Conservation (phyloP, 768 basidiomycete genomes). For the Rhizopogon salebrosus region DNA sequence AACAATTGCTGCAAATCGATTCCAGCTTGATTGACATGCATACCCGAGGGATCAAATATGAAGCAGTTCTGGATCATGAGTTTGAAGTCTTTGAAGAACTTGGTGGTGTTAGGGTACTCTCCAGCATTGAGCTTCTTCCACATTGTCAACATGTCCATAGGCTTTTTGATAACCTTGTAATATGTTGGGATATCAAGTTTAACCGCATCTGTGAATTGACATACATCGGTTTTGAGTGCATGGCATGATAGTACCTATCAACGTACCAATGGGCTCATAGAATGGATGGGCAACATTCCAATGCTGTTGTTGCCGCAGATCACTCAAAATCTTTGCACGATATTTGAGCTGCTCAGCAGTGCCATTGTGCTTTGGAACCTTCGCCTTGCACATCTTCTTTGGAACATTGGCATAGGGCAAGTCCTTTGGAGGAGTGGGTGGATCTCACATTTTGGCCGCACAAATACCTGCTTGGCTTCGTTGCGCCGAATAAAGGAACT, state of each 20-base stretch:
- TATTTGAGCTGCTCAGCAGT: too few relatives aligned
- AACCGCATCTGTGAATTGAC: conserved; percentile 84
- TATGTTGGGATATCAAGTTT: conserved; percentile 83
- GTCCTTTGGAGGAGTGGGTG: too few relatives aligned
- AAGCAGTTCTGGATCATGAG: too few relatives aligned
- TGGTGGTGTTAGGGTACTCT: too few relatives aligned
- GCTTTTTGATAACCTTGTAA: conserved; percentile 83
- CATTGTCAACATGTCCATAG: conserved; percentile 94
- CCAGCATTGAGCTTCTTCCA: conserved; percentile 73
- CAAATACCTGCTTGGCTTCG: too few relatives aligned
- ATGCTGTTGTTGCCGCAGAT: conserved; percentile 78
- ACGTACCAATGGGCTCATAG: too few relatives aligned
- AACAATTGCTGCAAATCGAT: conserved; percentile 82
- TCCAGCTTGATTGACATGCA: conserved; percentile 83
- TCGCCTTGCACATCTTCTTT: conserved; percentile 61
- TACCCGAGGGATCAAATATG: conserved; percentile 84
- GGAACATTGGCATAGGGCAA: conserved; percentile 86
- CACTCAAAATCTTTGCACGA: conserved; percentile 64
- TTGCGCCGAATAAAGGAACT: too few relatives aligned
- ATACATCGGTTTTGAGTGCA: too few relatives aligned
- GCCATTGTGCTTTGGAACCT: conserved; percentile 54
- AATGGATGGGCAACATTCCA: conserved; percentile 59
- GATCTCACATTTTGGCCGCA: too few relatives aligned
- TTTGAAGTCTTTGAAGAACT: too few relatives aligned
- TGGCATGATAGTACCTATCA: too few relatives aligned